These are phyloP conservation scores for Dactylellina leptospora DNA, from an alignment of 2,329 filamentous ascomycete genomes.

Conservation along the genomic window DNA sequence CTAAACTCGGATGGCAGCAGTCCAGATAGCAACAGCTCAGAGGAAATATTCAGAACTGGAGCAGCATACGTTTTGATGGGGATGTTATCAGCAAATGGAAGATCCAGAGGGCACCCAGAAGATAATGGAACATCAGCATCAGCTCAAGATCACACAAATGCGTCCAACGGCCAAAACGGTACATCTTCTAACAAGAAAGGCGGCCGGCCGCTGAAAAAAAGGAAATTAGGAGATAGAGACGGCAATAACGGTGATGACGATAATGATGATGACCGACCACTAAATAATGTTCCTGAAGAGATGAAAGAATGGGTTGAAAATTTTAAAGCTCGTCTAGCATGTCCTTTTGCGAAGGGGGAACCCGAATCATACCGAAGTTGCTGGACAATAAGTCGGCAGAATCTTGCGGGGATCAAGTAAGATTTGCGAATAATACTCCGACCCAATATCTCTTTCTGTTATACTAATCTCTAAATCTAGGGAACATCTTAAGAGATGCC, in stretches of 20 bases:
- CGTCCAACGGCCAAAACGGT: too few relatives aligned
- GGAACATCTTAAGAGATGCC: slow-evolving; percentile 10
- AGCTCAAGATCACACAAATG: too few relatives aligned
- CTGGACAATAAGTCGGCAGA: background rate
- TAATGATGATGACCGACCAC: background rate
- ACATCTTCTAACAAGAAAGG: too few relatives aligned
- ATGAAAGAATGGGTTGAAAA: background rate
- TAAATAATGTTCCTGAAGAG: too few relatives aligned
- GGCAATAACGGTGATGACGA: background rate
- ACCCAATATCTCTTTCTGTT: too few relatives aligned
- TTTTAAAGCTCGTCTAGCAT: slow-evolving; percentile 5
- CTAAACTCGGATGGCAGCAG: background rate
- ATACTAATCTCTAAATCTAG: too few relatives aligned
- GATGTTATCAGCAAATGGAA: background rate
- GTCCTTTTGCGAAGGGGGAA: slow-evolving; percentile 4
- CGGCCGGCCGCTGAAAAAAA: background rate
- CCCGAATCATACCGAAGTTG: background rate
- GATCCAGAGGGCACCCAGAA: background rate
- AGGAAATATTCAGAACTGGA: background rate
- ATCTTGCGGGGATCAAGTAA: slow-evolving; percentile 6
- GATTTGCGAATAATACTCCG: background rate
- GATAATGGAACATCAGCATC: too few relatives aligned
- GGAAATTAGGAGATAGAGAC: background rate
- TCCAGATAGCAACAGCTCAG: slow-evolving; percentile 2
- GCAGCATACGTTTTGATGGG: background rate